Base-by-base conservation (phyloP, 441 rosid genomes). In the Adansonia grandidieri region DNA sequence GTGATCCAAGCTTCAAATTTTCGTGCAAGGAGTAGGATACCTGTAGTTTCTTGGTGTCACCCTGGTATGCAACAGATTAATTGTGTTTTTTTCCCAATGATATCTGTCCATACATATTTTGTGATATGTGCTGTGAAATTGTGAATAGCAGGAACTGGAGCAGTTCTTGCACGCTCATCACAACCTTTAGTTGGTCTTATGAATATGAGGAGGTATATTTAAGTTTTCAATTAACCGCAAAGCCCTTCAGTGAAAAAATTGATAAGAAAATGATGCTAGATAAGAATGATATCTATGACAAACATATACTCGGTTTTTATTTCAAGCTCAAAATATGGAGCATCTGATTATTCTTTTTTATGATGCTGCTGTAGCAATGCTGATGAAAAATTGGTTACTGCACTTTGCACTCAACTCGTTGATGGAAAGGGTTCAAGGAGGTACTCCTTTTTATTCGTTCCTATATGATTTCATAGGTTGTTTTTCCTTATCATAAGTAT, bases 91-190 rank as follows among this genome's bases (percentile, higher is more conserved):
- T 53, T 54, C 17, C 11, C 48, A 54, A 32, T 71, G 37, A 73
- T 61, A 32, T 53, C 48, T 20, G 60, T 73, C 76, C 66, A 2
- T 32, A 20, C 77, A 54, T 74, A 77, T 77, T 45, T 60, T 54
- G 54, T 79, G 64, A 47, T 64, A 32, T 74, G 15, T 60, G 2
- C 75, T 81, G 71, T 61, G 68, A 71, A 70, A 2, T 73, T 80
- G 66, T 56, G 65, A 71, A 73, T 78, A 82, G 62, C 80, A 95
- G 99, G 74, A 82, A 86, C 88, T 77, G 99, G 98, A 82, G 99
- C 98, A 66, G 99, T 91, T 81, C 94, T 97, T 81, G 98, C 98
- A 74, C 97, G 99, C 74, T 97, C 99, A 66, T 95, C 99, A 75
- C 99, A 95, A 80, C 98, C 98, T 77, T 85, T 95, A 75, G 98